phyloP scores from a whole-genome alignment of 768 basidiomycete species.

The Polyporus arcularius region DNA sequence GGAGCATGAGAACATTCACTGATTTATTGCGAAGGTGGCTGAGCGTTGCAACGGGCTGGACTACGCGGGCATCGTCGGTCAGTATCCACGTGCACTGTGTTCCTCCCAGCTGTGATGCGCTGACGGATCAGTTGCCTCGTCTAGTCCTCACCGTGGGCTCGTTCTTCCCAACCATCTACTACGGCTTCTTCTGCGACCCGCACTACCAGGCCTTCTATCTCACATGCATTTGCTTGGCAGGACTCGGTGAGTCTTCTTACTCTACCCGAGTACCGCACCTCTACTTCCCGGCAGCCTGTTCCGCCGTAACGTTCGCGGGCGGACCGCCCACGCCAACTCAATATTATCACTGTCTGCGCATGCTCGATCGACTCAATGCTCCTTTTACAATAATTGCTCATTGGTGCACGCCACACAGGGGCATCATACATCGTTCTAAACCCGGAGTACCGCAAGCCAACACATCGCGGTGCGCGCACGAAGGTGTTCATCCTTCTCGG shows the following conservation, averaged over 20 bases:
- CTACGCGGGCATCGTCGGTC: constrained; percentile 79
- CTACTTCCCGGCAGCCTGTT: constrained; percentile 21
- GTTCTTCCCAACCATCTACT: constrained; percentile 75
- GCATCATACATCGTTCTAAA: constrained; percentile 77
- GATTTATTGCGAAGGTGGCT: constrained; percentile 46
- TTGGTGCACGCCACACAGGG: constrained; percentile 37
- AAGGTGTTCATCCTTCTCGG: constrained; percentile 80
- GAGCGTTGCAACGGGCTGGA: constrained; percentile 65
- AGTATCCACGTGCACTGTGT: constrained; percentile 10
- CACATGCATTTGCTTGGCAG: constrained; percentile 49
- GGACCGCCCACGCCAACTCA: not conserved
- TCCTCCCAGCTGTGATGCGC: not conserved
- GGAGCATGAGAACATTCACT: not conserved
- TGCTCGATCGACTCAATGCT: not conserved
- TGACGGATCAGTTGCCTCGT: not conserved
- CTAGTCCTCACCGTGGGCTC: constrained; percentile 74
- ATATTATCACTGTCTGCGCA: not conserved
- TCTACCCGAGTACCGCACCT: constrained; percentile 1
- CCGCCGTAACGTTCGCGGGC: not conserved
- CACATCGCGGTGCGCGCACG: constrained; percentile 76
- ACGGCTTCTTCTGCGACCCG: constrained; percentile 73
- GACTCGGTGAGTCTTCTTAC: constrained; percentile 52
- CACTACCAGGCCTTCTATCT: constrained; percentile 57
- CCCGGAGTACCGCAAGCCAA: constrained; percentile 75
- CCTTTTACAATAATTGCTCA: not conserved